Evolutionary conservation across 2,329 filamentous ascomycete species (phyloP), one percentile per base, ranked within the genome.

Genomic region (Neonectria ditissima): DNA sequence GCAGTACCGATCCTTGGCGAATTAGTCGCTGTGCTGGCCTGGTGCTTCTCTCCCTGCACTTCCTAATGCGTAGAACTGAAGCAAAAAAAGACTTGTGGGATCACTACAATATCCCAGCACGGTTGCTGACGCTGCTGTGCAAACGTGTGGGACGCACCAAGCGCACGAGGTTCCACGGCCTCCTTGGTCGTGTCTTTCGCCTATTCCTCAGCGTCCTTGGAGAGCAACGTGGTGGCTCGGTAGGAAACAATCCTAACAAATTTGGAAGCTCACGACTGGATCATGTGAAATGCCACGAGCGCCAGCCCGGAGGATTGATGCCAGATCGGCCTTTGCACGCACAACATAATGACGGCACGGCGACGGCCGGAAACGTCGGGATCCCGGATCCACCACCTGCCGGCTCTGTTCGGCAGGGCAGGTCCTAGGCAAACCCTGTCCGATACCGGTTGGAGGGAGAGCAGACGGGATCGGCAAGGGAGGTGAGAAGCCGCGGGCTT

Each of bases 331-430:
- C 51, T 54, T 67, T 47, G 43, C 47, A 30, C 53, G 54, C 59
- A 39, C 48, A 41, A 18, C 37, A 41, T 41, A 41, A 34, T 50
- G 55, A 45, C 54, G 45, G 43, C 24, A 55, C 57, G 52, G 65
- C 43, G 53, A 47, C 37, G 51, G 58, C 70, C 70, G 70, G 70
- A 73, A 73, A 62, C 65, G 65, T 73, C 70, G 70, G 70, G 61
- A 56, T 37, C 50, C 32, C 26, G 6, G 57, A 64, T 51, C 58
- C 68, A 52, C 34, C 60, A 66, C 37, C 63, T 52, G 24, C 65
- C 60, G 55, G 45, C 13, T 37, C 30, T 48, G 14, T 50, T 52
- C 52, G 59, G 30, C 16, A 54, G 50, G n/a, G 16, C 9, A 20
- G 24, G 28, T 20, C 10, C 48, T 51, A 24, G 39, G 5, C n/a